Evolutionary conservation across 2,329 filamentous ascomycete genomes (phyloP).

Genomic region (Cladophialophora yegresii): DNA sequence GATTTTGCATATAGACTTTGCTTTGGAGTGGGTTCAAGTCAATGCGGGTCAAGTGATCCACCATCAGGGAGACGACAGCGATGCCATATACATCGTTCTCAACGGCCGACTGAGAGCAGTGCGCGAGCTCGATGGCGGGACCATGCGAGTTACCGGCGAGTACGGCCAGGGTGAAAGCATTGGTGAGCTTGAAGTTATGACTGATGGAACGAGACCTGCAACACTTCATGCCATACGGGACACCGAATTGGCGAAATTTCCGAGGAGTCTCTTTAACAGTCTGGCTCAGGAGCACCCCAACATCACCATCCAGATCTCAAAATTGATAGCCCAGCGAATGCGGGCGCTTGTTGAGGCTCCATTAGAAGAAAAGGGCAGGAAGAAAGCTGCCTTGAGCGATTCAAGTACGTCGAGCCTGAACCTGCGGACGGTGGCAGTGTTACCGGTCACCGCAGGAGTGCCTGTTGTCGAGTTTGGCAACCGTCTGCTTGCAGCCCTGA

Average conservation of each 20-base stretch:
- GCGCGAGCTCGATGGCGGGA: conserved; percentile 75
- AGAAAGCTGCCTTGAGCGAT: conserved; percentile 47
- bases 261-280: conserved; percentile 94
- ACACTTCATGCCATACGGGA: conserved; percentile 95
- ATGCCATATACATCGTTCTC: conserved; percentile 96
- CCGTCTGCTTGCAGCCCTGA: conserved; percentile 79
- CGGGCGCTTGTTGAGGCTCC: conserved; percentile 82
- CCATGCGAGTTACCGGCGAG: conserved; percentile 83
- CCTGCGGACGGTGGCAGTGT: conserved; percentile 83
- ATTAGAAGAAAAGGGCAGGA: conserved; percentile 61
- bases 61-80: conserved; percentile 90
- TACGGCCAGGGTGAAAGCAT: conserved; percentile 97
- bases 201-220: conserved; percentile 84
- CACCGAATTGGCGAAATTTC: conserved; percentile 94
- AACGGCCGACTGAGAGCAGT: conserved; percentile 88
- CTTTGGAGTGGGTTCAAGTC: conserved; percentile 96
- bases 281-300: conserved; percentile 94
- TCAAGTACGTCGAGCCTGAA: conserved; percentile 77
- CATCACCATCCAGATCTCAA: conserved; percentile 98
- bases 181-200: conserved; percentile 94
- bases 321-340: conserved; percentile 97
- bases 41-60: conserved; percentile 93
- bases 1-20: conserved; percentile 96
- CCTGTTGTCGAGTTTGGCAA: conserved; percentile 95
- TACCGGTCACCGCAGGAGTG: conserved; percentile 87